phyloP scores from a whole-genome alignment of 2,329 filamentous ascomycete species.

The Fusarium annulatum region DNA sequence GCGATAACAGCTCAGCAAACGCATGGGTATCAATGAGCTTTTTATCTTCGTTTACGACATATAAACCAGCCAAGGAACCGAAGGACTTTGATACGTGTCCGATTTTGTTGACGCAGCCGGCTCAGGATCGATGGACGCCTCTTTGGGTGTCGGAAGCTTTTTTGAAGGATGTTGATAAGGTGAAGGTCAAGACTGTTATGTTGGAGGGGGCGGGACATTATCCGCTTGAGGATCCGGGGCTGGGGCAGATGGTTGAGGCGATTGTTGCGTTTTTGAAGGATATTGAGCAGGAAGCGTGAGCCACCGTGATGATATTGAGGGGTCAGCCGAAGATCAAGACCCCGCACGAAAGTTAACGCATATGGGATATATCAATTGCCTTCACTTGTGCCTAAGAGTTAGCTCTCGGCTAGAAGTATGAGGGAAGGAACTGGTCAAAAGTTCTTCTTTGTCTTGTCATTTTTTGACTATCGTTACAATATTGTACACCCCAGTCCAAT shows the following conservation, averaged over 20 bases:
- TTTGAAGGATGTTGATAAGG: not conserved
- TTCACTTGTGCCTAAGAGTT: fast-evolving
- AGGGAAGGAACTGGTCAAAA: too few species aligned
- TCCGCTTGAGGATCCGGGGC: slow-evolving; percentile 2
- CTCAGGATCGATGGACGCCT: not conserved
- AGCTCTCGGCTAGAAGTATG: fast-evolving
- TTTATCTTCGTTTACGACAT: not conserved
- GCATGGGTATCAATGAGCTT: slow-evolving; percentile 9
- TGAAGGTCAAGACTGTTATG: not conserved
- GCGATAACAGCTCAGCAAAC: not conserved
- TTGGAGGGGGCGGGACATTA: slow-evolving; percentile 2
- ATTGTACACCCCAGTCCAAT: not conserved
- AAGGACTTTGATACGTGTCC: slow-evolving; percentile 10
- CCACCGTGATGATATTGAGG: too few species aligned
- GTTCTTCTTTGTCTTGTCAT: fast-evolving
- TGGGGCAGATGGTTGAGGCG: slow-evolving; percentile 9
- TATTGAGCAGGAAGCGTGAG: not conserved
- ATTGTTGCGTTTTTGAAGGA: slow-evolving; percentile 6
- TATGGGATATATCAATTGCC: not conserved
- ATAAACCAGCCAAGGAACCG: not conserved
- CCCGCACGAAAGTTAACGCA: not conserved
- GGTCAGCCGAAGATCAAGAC: too few species aligned
- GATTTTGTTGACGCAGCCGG: slow-evolving; percentile 6
- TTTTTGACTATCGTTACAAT: not conserved
- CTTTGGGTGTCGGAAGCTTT: not conserved